Evolutionary conservation across 768 basidiomycete genomes (phyloP), one percentile per base, ranked within the genome.

Genomic region (Psilocybe azurescens): DNA sequence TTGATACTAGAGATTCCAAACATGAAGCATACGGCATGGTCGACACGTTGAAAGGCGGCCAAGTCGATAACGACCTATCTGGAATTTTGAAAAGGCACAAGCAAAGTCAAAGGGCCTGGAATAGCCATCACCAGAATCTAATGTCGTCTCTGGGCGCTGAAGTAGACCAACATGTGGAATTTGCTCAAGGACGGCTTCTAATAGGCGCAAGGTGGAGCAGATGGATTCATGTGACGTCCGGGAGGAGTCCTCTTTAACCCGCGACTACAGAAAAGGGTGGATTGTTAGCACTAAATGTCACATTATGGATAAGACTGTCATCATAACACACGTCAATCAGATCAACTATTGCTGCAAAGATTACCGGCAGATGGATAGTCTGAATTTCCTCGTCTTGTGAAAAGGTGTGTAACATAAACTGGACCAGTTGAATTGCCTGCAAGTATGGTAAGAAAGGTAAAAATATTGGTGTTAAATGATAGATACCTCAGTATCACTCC

Each of bases 351-450:
- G 86, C 88, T 2, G 86, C 79, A 60, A 96, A 89, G 13, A 94
- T 78, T 47, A 95, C 74, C 0, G 97, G 95, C 10, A 95, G 76
- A 73, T 97, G 94, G 30, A 95, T 79, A 3, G 79, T 84, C 69
- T 86, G 87, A 28, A 93, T 85, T 70, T 97, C 97, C 63, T 98
- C 95, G 66, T 99, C 97, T 68, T 94, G 92, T 1, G 88, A 83
- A 70, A 97, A 91, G 1, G 87, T 85, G 29, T 78, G 79, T 6
- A 98, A 76, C 49, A 97, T 79, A 75, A 95, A 97, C 7, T 79
- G 73, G 0, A 89, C 79, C 71, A 98, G 83, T 11, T 78, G 77
- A 44, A 93, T 81, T 8, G 86, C 85, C 92, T 95, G 64, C 4
- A 50, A 50, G 46, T 30, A n/a, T 16, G 24, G 39, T 59, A 52